Base-by-base conservation (phyloP, 2,329 filamentous ascomycete genomes). In the Neoarthrinium moseri region DNA sequence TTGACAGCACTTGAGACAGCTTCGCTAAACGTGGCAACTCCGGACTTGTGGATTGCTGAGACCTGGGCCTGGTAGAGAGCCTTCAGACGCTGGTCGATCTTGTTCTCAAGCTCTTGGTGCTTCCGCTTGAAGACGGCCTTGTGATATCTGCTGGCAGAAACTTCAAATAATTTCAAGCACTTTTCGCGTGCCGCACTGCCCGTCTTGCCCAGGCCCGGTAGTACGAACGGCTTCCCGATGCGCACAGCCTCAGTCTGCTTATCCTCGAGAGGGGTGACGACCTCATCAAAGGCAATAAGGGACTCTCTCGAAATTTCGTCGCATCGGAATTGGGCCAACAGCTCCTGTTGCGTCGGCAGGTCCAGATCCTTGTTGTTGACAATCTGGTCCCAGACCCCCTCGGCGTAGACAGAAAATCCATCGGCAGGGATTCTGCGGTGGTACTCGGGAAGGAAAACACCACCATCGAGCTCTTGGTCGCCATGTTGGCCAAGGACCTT, bases 351-450 rank as follows among this genome's bases (percentile, higher is more conserved):
- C 0, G 94, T 97, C 4, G 94, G 94, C 48, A 99, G 70, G 68
- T 99, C 94, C 45, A 99, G 77, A 61, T 99, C 94, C 69, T 99
- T 99, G 77, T 99, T 99, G 74, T 92, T 88, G 58, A 96, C 91
- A 62, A 99, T 99, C 69, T 97, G 92, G 60, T 97, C 91, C 94
- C 94, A 99, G 35, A 99, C 83, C 32, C 91, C 90, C 63, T 94
- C 84, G 1, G 94, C 91, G 59, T 99, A 99, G 49, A 91, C 78
- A 0, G 92, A 89, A 63, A 97, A 94, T n/a, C 94, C 94, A 66
- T 99, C 94, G 8, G 94, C 94, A 10, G 94, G 94, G 52, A 99
- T 99, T 47, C 94, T 81, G 50, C 94, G 81, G 70, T 99, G 94
- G 65, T 99, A 99, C 59, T 96, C 91, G 18, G 94, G 86, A 34